Evolutionary conservation across 2,329 filamentous ascomycete species (phyloP), one percentile per base, ranked within the genome.

Genomic region (Monosporascus sp.): DNA sequence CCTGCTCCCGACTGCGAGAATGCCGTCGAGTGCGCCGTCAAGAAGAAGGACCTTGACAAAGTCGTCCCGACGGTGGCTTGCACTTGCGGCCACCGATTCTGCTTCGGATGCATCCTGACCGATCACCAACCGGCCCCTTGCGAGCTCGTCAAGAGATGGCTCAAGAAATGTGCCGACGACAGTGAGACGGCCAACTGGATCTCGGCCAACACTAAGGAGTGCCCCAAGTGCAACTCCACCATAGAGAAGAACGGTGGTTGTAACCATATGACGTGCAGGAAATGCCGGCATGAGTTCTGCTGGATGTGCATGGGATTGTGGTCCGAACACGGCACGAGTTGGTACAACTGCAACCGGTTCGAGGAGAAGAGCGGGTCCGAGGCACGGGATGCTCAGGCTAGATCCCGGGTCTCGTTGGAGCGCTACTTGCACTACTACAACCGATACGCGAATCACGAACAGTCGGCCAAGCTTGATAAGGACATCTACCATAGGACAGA

Each of bases 281-380:
- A 65, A 45, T 74, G 71, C 58, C 61, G 64, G 20, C 65, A 68
- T 49, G 68, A 73, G 58, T 74, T 99, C 67, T 99, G 94, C 74
- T 99, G 94, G 94, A 97, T 99, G 89, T 99, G 94, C 67, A 99
- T 99, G 94, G 94, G 94, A 0, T 78, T 96, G 1, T 99, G 94
- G 94, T 95, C 91, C 1, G 94, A 99, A 72, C 94, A 99, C 69
- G 94, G 94, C 58, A 99, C 93, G 3, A 96, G 91, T 73, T 99
- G 94, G 94, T 99, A 99, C 78, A 99, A 96, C 72, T 99, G 94
- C 80, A 99, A 96, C 68, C 82, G 94, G 8, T 99, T 88, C 64
- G 94, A 99, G 68, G 94, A 97, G 74, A 97, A 94, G 79, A 96
- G 90, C 60, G 94, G 94, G 2, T 79, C 85, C 0, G 92, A 97